Base-by-base conservation (phyloP, 768 basidiomycete genomes). In the Tubosaeta brunneosetosa region DNA sequence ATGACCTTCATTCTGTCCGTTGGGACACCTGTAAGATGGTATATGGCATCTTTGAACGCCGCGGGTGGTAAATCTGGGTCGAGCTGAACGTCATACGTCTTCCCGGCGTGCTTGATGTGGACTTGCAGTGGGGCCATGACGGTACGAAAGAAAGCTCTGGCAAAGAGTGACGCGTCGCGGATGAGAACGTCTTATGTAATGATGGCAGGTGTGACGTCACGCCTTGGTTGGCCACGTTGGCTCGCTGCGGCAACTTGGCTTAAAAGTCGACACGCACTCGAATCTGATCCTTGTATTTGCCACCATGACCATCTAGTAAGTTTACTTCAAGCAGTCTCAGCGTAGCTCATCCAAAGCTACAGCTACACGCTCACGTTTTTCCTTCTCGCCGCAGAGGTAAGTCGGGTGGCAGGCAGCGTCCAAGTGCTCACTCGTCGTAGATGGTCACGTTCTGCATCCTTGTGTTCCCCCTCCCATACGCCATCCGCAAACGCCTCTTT, bases 1-100 rank as follows among this genome's bases (percentile, higher is more conserved):
- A 97, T 94, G 58, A 98, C 87, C 73, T 98, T 99, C 91, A 97
- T 94, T 44, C 94, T 79, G 65, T 95, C 92, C 33, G 82, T 70
- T 3, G 91, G 93, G 3, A 98, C 87, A 8, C 92, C 93, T 0
- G 94, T 97, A 43, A 77, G 73, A 40, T 85, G 79, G 63, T 88
- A 89, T 32, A 98, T 76, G 5, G 82, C 76, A 55, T 91, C 82
- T 68, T 97, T 97, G 79, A 98, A 94, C 13, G 71, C 80, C 14
- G 74, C 63, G 3, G 86, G 81, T 2, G 88, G 80, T 6, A 80
- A 75, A 73, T 85, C 82, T 14, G 83, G 73, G 70, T 97, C 85
- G 43, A 97, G 83, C 44, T 77, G 67, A 37, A 97, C 66, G 57
- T 84, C 76, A 69, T 86, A 76, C 0, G 78, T 72, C 73, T 92